Conservation (phyloP, 139 green algal species). For the Ulvella scutata region DNA sequence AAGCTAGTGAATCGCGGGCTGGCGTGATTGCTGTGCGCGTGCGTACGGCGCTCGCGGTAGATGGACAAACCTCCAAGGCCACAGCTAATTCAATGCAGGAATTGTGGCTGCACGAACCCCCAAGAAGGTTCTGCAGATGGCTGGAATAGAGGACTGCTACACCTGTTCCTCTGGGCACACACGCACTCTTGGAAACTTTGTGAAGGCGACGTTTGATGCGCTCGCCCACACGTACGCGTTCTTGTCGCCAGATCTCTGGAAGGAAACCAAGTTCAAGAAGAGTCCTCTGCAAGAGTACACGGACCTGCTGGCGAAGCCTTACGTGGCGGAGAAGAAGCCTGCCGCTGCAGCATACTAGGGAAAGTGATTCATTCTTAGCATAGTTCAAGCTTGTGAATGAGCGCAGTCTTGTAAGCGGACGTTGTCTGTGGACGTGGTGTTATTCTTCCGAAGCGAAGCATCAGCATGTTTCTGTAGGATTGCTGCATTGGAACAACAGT, state of each 20-base stretch:
- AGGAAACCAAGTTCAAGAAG: constrained; percentile 84
- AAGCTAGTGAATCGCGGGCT: too few relatives aligned
- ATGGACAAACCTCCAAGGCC: too few relatives aligned
- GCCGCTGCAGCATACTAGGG: not conserved
- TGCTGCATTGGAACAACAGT: not conserved
- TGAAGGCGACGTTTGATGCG: constrained; percentile 65
- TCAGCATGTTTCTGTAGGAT: not conserved
- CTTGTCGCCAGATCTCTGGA: constrained; percentile 95
- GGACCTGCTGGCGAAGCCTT: constrained; percentile 44
- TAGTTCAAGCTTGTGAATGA: not conserved
- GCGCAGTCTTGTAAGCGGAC: not conserved
- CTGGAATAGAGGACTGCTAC: constrained; percentile 98
- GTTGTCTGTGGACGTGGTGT: not conserved
- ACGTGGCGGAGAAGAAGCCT: constrained; percentile 12
- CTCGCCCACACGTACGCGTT: constrained; percentile 81
- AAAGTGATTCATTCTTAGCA: too few relatives aligned
- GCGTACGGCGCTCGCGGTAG: too few relatives aligned
- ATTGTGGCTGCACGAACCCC: constrained; percentile 91
- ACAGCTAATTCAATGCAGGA: not conserved
- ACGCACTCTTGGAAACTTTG: constrained; percentile 98
- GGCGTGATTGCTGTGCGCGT: too few relatives aligned
- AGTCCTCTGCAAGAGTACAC: constrained; percentile 87
- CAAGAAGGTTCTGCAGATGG: constrained; percentile 99
- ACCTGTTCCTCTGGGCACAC: constrained; percentile 82
- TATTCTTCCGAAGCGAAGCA: not conserved